Evolutionary conservation across 768 basidiomycete genomes (phyloP), one percentile per base, ranked within the genome.

Genomic region (Mrakia frigida): DNA sequence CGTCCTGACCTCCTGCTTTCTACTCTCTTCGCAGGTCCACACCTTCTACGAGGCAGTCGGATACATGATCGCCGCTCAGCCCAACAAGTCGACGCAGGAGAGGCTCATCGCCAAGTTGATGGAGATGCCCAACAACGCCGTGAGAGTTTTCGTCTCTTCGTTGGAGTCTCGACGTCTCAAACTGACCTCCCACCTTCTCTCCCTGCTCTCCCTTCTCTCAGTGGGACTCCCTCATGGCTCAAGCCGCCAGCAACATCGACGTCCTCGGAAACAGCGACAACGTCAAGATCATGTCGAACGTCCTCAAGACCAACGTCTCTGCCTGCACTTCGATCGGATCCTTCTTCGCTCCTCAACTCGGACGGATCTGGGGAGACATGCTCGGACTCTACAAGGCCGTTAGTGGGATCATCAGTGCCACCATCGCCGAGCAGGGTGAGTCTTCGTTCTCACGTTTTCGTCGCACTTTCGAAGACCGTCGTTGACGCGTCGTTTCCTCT

Each of bases 21-120:
- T 31, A 13, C 70, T 25, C n/a, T 16, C 46, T n/a, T 4, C 35
- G 83, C 46, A 50, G 86, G 94, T 97, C 41, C 96, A 99, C 83
- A 98, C 96, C 0, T 98, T 98, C 86, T 98, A 98, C 80, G 96
- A 98, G 84, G 97, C 97, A 9, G 92, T 98, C 68, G 97, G 97
- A 6, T 94, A 98, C 86, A 98, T 98, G 97, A 97, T 99, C 80
- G 94, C 94, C 31, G 94, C 96, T 2, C 97, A 98, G 81, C 95
- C 96, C 72, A 98, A 99, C 84, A 97, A 97, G 83, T 91, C 93
- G 16, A 92, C 91, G 80, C 97, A 98, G 83, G 97, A 98, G 84
- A 91, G 93, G 80, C 86, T 99, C 73, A 97, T 99, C 71, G 87
- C 90, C 23, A 97, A 94, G 82, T 83, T 99, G 74, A 99, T 99